phyloP scores from a whole-genome alignment of 2,329 filamentous ascomycete genomes.

The Karstenula rhodostoma region DNA sequence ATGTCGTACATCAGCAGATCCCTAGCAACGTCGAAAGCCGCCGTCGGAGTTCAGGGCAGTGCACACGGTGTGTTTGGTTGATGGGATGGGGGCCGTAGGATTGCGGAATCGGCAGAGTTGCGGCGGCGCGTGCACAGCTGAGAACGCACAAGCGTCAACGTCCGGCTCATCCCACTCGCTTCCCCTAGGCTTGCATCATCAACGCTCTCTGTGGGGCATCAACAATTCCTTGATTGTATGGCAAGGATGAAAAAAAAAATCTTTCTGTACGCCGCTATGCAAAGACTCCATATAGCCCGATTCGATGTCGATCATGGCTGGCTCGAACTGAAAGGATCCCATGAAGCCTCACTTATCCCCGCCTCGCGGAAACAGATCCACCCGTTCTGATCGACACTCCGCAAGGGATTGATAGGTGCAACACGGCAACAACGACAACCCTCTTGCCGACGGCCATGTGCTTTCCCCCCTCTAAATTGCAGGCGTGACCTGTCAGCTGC shows the following conservation, averaged over 20 bases:
- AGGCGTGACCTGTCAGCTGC: background rate
- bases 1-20: background rate
- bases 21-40: background rate
- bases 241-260: background rate
- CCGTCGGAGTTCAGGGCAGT: background rate
- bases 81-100: background rate
- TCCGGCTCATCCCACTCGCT: background rate
- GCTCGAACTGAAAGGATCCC: background rate
- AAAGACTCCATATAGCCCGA: too few species aligned
- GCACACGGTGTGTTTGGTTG: background rate
- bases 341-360: background rate
- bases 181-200: background rate
- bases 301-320: background rate
- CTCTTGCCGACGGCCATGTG: background rate
- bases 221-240: too few species aligned
- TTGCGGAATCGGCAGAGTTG: background rate
- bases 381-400: background rate
- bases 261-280: background rate
- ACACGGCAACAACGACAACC: background rate
- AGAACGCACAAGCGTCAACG: background rate
- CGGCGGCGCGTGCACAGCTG: background rate
- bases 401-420: background rate
- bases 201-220: background rate
- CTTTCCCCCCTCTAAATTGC: background rate
- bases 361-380: background rate